These are phyloP conservation scores for Kluyveromyces sp. DNA, from an alignment of 1,139 yeast species.

Conservation along the genomic window DNA sequence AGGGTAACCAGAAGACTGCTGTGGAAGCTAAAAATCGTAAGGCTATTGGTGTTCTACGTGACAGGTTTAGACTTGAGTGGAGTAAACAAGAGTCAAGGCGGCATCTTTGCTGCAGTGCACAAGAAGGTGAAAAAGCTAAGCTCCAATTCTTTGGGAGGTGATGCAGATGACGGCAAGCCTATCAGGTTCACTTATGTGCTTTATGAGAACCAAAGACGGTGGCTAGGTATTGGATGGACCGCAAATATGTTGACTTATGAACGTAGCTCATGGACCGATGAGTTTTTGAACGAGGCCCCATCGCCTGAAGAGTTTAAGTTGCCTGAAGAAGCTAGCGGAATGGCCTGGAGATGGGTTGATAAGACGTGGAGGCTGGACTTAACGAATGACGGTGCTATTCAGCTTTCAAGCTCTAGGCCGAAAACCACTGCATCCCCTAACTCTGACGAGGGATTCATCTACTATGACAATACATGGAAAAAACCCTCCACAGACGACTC, in stretches of 20 bases:
- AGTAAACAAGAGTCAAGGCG: slow-evolving; percentile 31
- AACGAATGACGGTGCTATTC: slow-evolving; percentile 81
- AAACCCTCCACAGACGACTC: slow-evolving; percentile 84
- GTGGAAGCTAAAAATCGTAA: slow-evolving; percentile 72
- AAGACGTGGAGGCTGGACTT: slow-evolving; percentile 84
- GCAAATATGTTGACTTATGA: slow-evolving; percentile 84
- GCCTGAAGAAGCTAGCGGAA: slow-evolving; percentile 65
- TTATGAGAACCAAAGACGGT: slow-evolving; percentile 93
- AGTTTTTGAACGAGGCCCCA: slow-evolving; percentile 78
- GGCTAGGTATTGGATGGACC: slow-evolving; percentile 99
- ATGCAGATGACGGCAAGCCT: slow-evolving; percentile 39
- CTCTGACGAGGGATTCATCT: slow-evolving; percentile 78
- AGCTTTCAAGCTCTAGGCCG: slow-evolving; percentile 56
- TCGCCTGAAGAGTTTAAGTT: slow-evolving; percentile 70
- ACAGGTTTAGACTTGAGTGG: slow-evolving; percentile 84
- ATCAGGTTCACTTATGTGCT: slow-evolving; percentile 85
- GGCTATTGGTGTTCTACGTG: slow-evolving; percentile 67
- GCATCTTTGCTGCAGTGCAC: slow-evolving; percentile 30
- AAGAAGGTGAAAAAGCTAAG: slow-evolving; percentile 27
- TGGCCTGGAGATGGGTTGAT: slow-evolving; percentile 94
- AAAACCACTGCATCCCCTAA: slow-evolving; percentile 73
- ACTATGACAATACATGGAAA: slow-evolving; percentile 91
- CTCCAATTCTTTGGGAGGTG: slow-evolving; percentile 13
- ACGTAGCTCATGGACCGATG: slow-evolving; percentile 96
- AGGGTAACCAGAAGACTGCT: slow-evolving; percentile 71